Percentiles rank a stretch among this genome's conserved stretches.
These are phyloP conservation scores for Eucalyptus decipiens DNA, from an alignment of 345 rosid genomes.

Conservation along the genomic window DNA sequence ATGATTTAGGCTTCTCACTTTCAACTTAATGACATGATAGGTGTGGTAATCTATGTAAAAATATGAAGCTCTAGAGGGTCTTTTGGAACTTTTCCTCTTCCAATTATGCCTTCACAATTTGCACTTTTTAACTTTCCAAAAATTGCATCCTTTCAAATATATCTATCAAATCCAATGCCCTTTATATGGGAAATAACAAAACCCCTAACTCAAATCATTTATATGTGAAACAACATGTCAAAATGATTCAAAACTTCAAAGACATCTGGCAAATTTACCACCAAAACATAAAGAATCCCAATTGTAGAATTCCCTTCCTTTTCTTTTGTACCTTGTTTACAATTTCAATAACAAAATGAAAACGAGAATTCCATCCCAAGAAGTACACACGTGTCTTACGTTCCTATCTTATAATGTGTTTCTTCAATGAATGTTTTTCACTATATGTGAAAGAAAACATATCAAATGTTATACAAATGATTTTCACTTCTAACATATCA, in stretches of 20 bases:
- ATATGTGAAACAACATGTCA: fast-evolving
- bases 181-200: no score
- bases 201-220: fast-evolving
- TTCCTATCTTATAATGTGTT: fast-evolving
- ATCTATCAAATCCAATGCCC: no score
- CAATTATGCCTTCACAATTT: neutral
- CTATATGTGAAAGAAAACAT: no score
- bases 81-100: fast-evolving
- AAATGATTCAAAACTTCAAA: no score
- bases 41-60: neutral
- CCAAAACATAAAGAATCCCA: no score
- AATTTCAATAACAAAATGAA: neutral
- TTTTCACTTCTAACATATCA: no score
- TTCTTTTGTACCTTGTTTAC: neutral
- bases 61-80: neutral
- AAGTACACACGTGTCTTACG: neutral
- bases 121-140: neutral
- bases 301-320: no score
- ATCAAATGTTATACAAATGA: no score
- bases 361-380: neutral
- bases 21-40: fast-evolving
- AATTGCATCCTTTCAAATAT: no score
- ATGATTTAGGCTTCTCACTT: neutral
- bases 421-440: no score
- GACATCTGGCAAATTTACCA: fast-evolving